phyloP scores from a whole-genome alignment of 1,139 yeast genomes.

The Kodamaea anthophila region DNA sequence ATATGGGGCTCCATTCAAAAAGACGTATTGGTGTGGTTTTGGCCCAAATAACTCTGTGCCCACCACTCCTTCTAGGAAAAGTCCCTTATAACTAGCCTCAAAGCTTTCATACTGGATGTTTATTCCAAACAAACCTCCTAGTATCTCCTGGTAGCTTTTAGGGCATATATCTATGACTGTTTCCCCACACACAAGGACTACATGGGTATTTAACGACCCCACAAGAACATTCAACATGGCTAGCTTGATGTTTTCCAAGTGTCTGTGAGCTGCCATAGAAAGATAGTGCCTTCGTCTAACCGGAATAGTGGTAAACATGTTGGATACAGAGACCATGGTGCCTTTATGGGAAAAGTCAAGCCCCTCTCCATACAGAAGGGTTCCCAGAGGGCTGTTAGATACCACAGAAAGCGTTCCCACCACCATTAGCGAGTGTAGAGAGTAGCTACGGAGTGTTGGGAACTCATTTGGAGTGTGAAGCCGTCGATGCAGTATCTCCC shows the following conservation, averaged over 20 bases:
- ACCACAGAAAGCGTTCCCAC: too few species aligned
- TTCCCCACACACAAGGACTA: not conserved
- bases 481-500: too few species aligned
- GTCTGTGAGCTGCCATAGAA: constrained; percentile 1
- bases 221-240: constrained; percentile 1
- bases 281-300: constrained; percentile 34
- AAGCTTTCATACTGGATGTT: constrained; percentile 14
- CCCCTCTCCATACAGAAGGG: constrained; percentile 80
- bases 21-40: constrained; percentile 40
- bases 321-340: constrained; percentile 32
- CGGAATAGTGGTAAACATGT: constrained; percentile 50
- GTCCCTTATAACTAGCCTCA: constrained; percentile 17
- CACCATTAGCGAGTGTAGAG: too few species aligned
- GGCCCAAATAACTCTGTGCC: constrained; percentile 24
- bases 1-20: constrained; percentile 34
- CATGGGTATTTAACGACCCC: not conserved
- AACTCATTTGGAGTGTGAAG: too few species aligned
- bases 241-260: constrained; percentile 2
- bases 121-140: not conserved
- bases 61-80: constrained; percentile 24
- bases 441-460: too few species aligned
- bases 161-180: not conserved
- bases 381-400: too few species aligned
- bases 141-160: not conserved
- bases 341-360: too few species aligned